phyloP scores from a whole-genome alignment of 495 filamentous ascomycete genomes.

The Penicillium flavigenum region DNA sequence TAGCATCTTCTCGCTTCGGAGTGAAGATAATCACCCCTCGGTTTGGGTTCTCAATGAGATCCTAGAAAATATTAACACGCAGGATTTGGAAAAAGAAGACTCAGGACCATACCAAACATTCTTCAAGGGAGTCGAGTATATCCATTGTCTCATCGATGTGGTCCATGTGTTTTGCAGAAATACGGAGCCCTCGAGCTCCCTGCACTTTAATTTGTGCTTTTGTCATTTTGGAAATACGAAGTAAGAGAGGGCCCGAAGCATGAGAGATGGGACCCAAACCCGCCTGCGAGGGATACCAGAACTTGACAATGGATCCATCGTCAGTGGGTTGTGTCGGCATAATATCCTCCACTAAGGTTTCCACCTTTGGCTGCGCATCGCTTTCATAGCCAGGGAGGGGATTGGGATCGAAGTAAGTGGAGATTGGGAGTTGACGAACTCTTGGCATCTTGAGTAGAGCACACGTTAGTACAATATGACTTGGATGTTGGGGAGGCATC shows the following conservation, averaged over 20 bases:
- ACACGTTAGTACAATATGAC: not conserved
- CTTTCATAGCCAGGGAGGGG: not conserved
- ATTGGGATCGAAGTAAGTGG: not conserved
- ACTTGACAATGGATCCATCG: not conserved
- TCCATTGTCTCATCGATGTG: not conserved
- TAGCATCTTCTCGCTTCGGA: not conserved
- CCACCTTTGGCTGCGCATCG: not conserved
- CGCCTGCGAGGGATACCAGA: not conserved
- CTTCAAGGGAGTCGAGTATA: not conserved
- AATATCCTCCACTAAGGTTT: not conserved
- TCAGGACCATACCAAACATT: constrained; percentile 1
- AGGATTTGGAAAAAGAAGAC: not conserved
- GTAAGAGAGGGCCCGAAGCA: not conserved
- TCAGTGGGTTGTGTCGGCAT: not conserved
- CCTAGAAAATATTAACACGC: not conserved
- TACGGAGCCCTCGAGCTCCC: not conserved
- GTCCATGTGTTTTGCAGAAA: not conserved
- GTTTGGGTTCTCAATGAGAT: constrained; percentile 11
- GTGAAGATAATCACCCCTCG: not conserved
- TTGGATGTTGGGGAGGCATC: not conserved
- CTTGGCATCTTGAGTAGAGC: not conserved
- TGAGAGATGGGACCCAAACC: not conserved
- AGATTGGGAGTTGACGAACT: not conserved
- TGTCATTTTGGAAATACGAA: constrained; percentile 1
- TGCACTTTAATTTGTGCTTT: not conserved